Evolutionary conservation across 2,329 filamentous ascomycete genomes (phyloP).

Genomic region (Sphaceloma murrayae): DNA sequence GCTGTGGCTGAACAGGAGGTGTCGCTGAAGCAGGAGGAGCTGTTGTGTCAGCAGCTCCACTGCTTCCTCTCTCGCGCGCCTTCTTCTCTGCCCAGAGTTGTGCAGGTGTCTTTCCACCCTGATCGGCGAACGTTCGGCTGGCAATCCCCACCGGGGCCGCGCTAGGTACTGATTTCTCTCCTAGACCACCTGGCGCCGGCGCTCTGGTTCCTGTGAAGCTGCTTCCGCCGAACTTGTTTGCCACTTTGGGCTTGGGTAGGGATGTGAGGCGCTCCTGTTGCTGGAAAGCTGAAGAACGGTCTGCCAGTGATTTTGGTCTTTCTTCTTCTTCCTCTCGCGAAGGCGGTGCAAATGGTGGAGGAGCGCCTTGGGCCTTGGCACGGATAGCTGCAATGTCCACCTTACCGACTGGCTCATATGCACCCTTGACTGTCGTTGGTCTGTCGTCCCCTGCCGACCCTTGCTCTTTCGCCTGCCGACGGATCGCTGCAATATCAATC

Average conservation of each 20-base stretch:
- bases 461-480: constrained; percentile 59
- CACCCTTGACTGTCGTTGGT: constrained; percentile 76
- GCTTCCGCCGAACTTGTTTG: constrained; percentile 70
- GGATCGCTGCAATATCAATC: constrained; percentile 90
- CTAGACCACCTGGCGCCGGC: constrained; percentile 62
- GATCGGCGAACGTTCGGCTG: constrained; percentile 86
- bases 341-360: constrained; percentile 24
- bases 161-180: constrained; percentile 50
- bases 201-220: constrained; percentile 83
- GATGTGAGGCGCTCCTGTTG: constrained; percentile 72
- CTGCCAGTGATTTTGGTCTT: constrained; percentile 56
- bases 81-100: constrained; percentile 98
- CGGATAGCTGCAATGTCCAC: constrained; percentile 94
- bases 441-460: constrained; percentile 56
- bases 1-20: constrained; percentile 55
- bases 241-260: constrained; percentile 88
- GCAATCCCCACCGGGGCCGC: constrained; percentile 64
- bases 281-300: constrained; percentile 65
- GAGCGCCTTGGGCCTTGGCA: constrained; percentile 61
- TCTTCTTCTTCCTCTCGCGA: constrained; percentile 40
- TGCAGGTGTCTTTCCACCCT: constrained; percentile 91
- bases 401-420: constrained; percentile 91
- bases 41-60: constrained; percentile 43
- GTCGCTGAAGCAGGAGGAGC: constrained; percentile 35
- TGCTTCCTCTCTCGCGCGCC: constrained; percentile 59